phyloP scores from a whole-genome alignment of 257 asterid genomes.

The Mentha longifolia region DNA sequence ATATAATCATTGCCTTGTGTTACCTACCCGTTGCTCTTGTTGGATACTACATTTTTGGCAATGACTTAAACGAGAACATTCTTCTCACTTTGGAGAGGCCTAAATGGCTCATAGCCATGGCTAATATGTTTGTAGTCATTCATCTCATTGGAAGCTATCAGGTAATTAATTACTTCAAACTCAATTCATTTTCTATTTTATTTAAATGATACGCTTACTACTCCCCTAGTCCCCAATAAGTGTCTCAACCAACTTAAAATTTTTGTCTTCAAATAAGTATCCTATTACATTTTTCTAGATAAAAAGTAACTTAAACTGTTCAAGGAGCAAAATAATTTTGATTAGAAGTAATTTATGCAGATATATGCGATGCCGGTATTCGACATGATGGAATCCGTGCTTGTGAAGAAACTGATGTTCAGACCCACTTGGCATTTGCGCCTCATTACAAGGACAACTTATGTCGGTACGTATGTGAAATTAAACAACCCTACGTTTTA shows the following conservation, averaged over 20 bases:
- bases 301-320: too few species aligned
- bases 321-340: too few species aligned
- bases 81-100: slow-evolving; percentile 23
- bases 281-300: too few species aligned
- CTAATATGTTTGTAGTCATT: slow-evolving; percentile 28
- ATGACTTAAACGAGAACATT: slow-evolving; percentile 9
- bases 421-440: slow-evolving; percentile 45
- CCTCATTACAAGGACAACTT: slow-evolving; percentile 41
- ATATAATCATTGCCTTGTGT: slow-evolving; percentile 11
- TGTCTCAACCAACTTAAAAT: too few species aligned
- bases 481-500: too few species aligned
- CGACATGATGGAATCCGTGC: slow-evolving; percentile 57
- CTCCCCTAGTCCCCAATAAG: too few species aligned
- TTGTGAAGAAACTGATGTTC: slow-evolving; percentile 45
- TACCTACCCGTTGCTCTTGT: slow-evolving; percentile 29
- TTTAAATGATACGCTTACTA: background rate
- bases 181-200: too few species aligned
- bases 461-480: slow-evolving; percentile 45
- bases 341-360: slow-evolving; percentile 37
- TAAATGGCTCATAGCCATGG: slow-evolving; percentile 23
- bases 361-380: slow-evolving; percentile 56
- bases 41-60: slow-evolving; percentile 29
- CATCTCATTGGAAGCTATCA: slow-evolving; percentile 36
- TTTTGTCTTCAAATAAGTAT: too few species aligned
- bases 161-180: background rate